Conservation (phyloP, 2,329 filamentous ascomycete genomes). For the Phaeosphaeria sp. region DNA sequence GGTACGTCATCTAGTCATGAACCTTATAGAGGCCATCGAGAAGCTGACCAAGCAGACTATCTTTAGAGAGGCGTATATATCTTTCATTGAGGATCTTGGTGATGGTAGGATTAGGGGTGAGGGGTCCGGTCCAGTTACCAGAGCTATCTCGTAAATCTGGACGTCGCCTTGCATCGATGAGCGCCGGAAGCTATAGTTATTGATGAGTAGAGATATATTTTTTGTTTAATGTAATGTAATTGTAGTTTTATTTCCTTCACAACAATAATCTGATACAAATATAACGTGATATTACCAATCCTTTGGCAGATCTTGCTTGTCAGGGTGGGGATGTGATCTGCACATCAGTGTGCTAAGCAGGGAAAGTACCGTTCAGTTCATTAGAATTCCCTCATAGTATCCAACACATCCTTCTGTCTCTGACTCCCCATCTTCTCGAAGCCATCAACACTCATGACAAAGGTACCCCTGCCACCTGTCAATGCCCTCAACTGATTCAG, state of each 20-base stretch:
- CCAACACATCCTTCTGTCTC: constrained; percentile 64
- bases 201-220: background rate
- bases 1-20: background rate
- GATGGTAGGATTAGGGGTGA: background rate
- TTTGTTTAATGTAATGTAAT: background rate
- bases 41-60: background rate
- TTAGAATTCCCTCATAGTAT: constrained; percentile 38
- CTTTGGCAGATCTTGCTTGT: background rate
- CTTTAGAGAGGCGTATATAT: background rate
- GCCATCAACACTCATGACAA: constrained; percentile 75
- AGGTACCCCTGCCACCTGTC: constrained; percentile 82
- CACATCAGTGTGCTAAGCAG: background rate
- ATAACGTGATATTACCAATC: no score
- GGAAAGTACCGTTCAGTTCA: background rate
- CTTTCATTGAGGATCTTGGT: background rate
- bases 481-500: constrained; percentile 85
- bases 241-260: background rate
- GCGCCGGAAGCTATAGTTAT: background rate
- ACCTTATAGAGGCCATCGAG: background rate
- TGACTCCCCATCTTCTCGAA: constrained; percentile 71
- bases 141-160: background rate
- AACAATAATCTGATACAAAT: no score
- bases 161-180: background rate
- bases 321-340: background rate
- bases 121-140: background rate